A percentile compares a stretch with the other conserved stretches of the same genome.
phyloP scores from a whole-genome alignment of 2,329 filamentous ascomycete genomes.

The Hypoxylon sp. region DNA sequence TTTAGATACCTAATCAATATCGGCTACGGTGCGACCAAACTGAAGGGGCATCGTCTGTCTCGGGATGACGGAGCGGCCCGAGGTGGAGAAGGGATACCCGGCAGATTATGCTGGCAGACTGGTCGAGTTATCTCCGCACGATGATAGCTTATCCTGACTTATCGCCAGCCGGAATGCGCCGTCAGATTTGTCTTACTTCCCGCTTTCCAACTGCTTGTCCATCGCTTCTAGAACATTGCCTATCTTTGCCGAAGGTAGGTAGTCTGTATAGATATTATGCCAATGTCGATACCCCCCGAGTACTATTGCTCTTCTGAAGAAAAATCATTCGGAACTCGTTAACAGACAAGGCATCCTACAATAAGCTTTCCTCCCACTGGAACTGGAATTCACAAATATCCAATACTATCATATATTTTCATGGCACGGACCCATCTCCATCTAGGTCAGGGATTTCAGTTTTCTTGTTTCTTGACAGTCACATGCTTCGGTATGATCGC shows the following conservation, averaged over 20 bases:
- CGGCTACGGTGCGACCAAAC: neutral
- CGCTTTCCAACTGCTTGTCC: neutral
- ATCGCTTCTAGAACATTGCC: neutral
- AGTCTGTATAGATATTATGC: too few relatives aligned
- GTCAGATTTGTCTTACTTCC: slow-evolving; percentile 12
- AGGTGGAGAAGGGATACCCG: slow-evolving; percentile 32
- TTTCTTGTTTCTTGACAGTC: too few relatives aligned
- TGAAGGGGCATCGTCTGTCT: slow-evolving; percentile 7
- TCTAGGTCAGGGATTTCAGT: too few relatives aligned
- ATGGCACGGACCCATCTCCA: too few relatives aligned
- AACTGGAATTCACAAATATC: too few relatives aligned
- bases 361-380: too few relatives aligned
- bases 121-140: slow-evolving; percentile 14
- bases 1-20: slow-evolving; percentile 2
- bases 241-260: neutral
- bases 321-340: too few relatives aligned
- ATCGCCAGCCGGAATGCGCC: slow-evolving; percentile 33
- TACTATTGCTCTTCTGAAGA: too few relatives aligned
- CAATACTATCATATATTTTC: too few relatives aligned
- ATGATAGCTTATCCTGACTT: slow-evolving; percentile 39
- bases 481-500: too few relatives aligned
- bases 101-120: slow-evolving; percentile 18
- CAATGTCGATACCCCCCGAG: too few relatives aligned
- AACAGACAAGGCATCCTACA: too few relatives aligned
- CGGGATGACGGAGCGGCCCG: slow-evolving; percentile 35